phyloP scores from a whole-genome alignment of 768 basidiomycete genomes.

The Xanthoconium purpureum region DNA sequence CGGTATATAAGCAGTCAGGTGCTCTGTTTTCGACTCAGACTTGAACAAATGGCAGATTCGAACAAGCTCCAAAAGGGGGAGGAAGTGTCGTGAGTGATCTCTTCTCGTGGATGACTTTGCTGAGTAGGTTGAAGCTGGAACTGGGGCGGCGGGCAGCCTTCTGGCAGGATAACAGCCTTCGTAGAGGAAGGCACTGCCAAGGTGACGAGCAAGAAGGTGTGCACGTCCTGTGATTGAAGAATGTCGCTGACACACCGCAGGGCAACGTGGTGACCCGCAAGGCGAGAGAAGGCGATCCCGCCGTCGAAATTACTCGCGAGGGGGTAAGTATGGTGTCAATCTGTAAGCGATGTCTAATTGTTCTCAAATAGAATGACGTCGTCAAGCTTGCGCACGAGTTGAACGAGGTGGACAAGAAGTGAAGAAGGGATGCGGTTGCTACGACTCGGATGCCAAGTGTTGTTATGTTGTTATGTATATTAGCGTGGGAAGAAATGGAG shows the following conservation, averaged over 20 bases:
- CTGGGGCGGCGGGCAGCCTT: conserved; percentile 33
- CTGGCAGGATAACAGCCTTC: conserved; percentile 39
- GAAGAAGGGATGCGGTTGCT: neutral
- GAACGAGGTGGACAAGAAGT: conserved; percentile 37
- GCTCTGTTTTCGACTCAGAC: neutral
- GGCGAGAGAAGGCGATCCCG: conserved; percentile 46
- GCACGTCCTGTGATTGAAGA: neutral
- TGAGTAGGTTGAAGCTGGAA: conserved; percentile 29
- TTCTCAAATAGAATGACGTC: conserved; percentile 40
- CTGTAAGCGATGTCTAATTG: neutral
- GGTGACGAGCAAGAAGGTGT: conserved; percentile 46
- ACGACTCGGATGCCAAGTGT: neutral
- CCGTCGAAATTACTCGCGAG: conserved; percentile 43
- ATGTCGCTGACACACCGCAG: conserved; percentile 15
- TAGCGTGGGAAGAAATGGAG: conserved; percentile 30
- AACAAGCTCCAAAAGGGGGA: conserved; percentile 33
- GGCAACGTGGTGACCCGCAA: conserved; percentile 44
- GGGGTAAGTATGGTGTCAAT: conserved; percentile 35
- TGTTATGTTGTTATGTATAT: conserved; percentile 4
- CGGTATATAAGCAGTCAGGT: neutral
- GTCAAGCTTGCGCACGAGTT: conserved; percentile 52
- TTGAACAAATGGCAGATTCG: conserved; percentile 9
- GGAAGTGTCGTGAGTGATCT: conserved; percentile 33
- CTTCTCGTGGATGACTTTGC: neutral
- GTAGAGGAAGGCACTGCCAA: conserved; percentile 42